Conservation (phyloP, 2,329 filamentous ascomycete genomes). For the Immersiporthe knoxdaviesiana region DNA sequence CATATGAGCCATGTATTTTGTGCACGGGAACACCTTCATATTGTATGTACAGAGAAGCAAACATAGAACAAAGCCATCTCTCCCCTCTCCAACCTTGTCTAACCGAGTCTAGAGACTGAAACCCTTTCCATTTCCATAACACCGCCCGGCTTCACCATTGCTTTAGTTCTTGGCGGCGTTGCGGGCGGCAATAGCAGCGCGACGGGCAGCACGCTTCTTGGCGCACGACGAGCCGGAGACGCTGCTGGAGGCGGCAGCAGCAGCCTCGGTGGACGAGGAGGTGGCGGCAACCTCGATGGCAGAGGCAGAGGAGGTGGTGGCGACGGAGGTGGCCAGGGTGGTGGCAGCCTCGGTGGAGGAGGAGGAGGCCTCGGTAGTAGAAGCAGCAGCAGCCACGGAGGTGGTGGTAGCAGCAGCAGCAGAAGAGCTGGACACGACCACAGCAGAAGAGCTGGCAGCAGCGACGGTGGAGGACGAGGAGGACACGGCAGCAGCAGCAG, state of each 20-base stretch:
- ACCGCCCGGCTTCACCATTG: not conserved
- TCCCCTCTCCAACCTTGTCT: not conserved
- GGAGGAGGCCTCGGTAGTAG: slow-evolving; percentile 17
- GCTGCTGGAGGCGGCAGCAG: slow-evolving; percentile 9
- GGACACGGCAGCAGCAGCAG: slow-evolving; percentile 7
- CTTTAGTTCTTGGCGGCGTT: slow-evolving; percentile 1
- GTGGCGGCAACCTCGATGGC: slow-evolving; percentile 6
- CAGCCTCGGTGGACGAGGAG: not conserved
- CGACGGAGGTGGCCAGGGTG: slow-evolving; percentile 25
- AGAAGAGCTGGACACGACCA: slow-evolving; percentile 2
- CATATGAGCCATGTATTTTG: not conserved
- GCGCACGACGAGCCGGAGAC: slow-evolving; percentile 11
- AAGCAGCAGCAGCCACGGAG: not conserved
- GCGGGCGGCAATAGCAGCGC: slow-evolving; percentile 13
- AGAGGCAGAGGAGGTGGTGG: slow-evolving; percentile 5
- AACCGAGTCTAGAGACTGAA: not conserved
- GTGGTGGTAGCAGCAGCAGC: too few species aligned
- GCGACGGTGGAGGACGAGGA: slow-evolving; percentile 6
- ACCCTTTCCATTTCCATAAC: not conserved
- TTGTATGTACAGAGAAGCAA: slow-evolving; percentile 17
- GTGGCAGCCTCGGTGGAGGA: slow-evolving; percentile 18
- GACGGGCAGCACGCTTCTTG: slow-evolving; percentile 22
- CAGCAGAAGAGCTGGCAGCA: slow-evolving; percentile 16
- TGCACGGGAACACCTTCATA: slow-evolving; percentile 9
- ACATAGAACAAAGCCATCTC: slow-evolving; percentile 4